Evolutionary conservation across 345 rosid genomes (phyloP).

Genomic region (Eucalyptus pauciflora): DNA sequence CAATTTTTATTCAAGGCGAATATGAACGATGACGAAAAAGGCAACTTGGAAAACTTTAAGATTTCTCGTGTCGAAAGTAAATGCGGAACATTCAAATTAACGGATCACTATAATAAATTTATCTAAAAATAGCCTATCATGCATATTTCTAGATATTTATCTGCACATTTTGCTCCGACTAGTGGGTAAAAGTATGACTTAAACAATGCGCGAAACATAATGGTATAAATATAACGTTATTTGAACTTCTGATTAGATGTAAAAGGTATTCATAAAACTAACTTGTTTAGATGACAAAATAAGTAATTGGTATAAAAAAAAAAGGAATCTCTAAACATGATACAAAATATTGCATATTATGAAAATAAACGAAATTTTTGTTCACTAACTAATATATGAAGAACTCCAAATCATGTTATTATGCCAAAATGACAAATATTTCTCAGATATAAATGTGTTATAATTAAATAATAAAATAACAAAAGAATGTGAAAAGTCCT

Average conservation of each 20-base stretch:
- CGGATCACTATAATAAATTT: not conserved
- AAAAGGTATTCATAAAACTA: not conserved
- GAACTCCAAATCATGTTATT: not conserved
- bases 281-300: too few relatives aligned
- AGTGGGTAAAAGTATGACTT: not conserved
- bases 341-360: not conserved
- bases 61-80: not conserved
- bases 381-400: not conserved
- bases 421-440: not conserved
- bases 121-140: not conserved
- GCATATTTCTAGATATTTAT: not conserved
- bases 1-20: not conserved
- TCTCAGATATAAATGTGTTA: not conserved
- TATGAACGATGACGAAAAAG: fast-evolving
- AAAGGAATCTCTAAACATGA: not conserved
- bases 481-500: not conserved
- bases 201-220: fast-evolving
- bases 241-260: too few relatives aligned
- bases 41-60: not conserved
- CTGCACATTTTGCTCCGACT: fast-evolving
- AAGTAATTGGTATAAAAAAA: not conserved
- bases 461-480: not conserved
- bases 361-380: not conserved
- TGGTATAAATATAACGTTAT: not conserved
- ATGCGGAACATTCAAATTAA: not conserved